Conservation (phyloP, 139 green algal genomes). For the Tetradesmus obliquus region DNA sequence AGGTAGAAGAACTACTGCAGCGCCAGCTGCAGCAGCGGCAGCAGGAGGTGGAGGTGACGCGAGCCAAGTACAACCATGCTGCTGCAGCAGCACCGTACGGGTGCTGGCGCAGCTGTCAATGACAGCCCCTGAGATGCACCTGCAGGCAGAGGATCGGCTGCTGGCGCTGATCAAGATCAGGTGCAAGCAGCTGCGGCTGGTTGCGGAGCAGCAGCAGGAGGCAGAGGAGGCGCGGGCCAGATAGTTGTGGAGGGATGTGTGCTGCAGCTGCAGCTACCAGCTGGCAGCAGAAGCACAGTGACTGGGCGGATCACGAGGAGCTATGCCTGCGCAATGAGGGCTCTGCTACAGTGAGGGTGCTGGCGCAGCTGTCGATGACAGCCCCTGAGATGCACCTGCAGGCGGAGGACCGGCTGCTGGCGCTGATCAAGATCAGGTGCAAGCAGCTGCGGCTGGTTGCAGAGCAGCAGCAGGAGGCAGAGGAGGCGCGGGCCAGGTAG, state of each 20-base stretch:
- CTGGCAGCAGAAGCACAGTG: too few species aligned
- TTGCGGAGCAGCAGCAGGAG: neutral
- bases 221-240: too few species aligned
- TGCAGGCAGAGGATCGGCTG: constrained; percentile 23
- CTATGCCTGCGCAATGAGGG: constrained; percentile 27
- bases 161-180: neutral
- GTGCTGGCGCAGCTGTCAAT: constrained; percentile 3
- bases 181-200: constrained; percentile 1
- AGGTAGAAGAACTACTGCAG: too few species aligned
- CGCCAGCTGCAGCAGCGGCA: too few species aligned
- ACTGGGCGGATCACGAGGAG: too few species aligned
- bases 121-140: neutral
- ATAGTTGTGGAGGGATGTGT: too few species aligned
- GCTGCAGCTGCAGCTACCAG: too few species aligned
- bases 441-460: constrained; percentile 7
- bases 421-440: neutral
- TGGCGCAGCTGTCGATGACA: constrained; percentile 5
- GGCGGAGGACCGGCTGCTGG: constrained; percentile 5
- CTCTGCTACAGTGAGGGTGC: neutral
- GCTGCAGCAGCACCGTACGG: neutral
- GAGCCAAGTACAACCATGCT: too few species aligned
- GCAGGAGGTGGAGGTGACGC: too few species aligned
- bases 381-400: neutral
- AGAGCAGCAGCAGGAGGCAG: neutral
- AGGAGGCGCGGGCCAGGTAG: neutral